phyloP scores from a whole-genome alignment of 805 yeast species.

The Candida dajiaensis region DNA sequence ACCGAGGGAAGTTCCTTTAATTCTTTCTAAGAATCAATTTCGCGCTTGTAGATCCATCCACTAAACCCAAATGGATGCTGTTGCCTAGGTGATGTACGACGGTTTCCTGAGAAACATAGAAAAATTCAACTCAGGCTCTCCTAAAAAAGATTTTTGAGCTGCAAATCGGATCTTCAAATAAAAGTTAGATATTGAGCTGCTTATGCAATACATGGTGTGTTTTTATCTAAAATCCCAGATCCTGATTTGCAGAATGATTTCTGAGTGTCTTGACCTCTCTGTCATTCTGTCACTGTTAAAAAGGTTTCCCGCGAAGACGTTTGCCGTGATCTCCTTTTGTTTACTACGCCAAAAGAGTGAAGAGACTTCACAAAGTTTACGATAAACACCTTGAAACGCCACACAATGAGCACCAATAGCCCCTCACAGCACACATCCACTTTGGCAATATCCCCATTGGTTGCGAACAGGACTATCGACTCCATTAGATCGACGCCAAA shows the following conservation, averaged over 20 bases:
- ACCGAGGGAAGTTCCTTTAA: neutral
- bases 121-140: too few species aligned
- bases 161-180: too few species aligned
- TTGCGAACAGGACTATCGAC: constrained; percentile 30
- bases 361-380: neutral
- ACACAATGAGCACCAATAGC: constrained; percentile 9
- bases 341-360: neutral
- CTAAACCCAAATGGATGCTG: neutral
- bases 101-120: neutral
- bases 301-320: neutral
- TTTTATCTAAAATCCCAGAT: too few species aligned
- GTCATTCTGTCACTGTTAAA: too few species aligned
- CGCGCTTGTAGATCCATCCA: neutral
- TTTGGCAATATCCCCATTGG: constrained; percentile 64
- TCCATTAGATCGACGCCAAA: constrained; percentile 43
- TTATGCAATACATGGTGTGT: too few species aligned
- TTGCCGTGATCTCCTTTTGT: neutral
- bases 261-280: too few species aligned
- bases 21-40: neutral
- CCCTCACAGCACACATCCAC: constrained; percentile 69
- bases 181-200: too few species aligned
- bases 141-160: too few species aligned
- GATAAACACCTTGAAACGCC: neutral
- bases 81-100: neutral
- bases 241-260: too few species aligned